A percentile compares a stretch with the other conserved stretches of the same genome.
Evolutionary conservation across 768 basidiomycete genomes (phyloP).

Genomic region (Russula virescens): DNA sequence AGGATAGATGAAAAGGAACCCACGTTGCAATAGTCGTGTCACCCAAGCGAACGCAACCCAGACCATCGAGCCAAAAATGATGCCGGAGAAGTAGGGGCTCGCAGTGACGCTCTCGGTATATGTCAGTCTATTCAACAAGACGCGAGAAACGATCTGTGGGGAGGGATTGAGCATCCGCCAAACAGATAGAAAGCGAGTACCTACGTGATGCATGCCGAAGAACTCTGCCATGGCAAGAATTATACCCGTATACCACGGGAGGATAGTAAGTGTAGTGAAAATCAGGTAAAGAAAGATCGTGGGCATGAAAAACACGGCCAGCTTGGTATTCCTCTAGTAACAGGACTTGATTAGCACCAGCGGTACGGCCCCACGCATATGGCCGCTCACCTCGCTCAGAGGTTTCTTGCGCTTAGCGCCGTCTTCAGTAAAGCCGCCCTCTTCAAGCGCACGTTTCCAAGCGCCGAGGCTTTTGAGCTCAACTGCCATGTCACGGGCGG

Average conservation of each 20-base stretch:
- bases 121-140: constrained; percentile 73
- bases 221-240: constrained; percentile 81
- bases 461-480: constrained; percentile 89
- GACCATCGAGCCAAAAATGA: constrained; percentile 77
- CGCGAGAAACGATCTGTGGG: constrained; percentile 70
- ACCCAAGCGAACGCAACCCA: constrained; percentile 87
- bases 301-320: constrained; percentile 74
- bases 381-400: constrained; percentile 57
- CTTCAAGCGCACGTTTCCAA: constrained; percentile 84
- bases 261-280: constrained; percentile 73
- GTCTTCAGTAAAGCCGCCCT: constrained; percentile 77
- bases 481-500: constrained; percentile 89
- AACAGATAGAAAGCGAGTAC: constrained; percentile 28
- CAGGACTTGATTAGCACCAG: neutral
- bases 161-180: constrained; percentile 12
- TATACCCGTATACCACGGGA: constrained; percentile 88
- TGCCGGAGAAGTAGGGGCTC: constrained; percentile 90
- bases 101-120: constrained; percentile 80
- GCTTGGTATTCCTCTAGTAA: constrained; percentile 71
- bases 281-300: constrained; percentile 75
- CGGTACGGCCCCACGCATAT: neutral
- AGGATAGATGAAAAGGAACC: constrained; percentile 23
- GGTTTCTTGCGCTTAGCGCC: constrained; percentile 61
- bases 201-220: constrained; percentile 90
- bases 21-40: constrained; percentile 68